Evolutionary conservation across 1,284 basidiomycete genomes (phyloP).

Genomic region (Cryptococcus sp.): DNA sequence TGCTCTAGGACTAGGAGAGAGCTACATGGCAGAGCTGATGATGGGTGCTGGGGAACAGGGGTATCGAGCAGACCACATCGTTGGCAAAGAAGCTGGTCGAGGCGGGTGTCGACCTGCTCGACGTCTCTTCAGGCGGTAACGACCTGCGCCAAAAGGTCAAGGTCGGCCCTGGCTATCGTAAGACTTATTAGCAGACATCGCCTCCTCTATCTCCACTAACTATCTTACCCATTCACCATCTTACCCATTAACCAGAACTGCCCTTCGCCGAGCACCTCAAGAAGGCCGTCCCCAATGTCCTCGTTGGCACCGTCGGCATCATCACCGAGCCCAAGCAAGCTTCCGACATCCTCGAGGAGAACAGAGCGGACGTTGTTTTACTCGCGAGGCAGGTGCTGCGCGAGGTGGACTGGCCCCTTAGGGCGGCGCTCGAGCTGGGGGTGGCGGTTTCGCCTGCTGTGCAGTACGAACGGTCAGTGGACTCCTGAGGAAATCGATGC

Average conservation of each 20-base stretch:
- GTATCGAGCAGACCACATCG: constrained; percentile 68
- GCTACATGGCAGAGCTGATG: background rate
- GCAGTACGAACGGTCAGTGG: constrained; percentile 43
- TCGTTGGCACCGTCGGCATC: constrained; percentile 67
- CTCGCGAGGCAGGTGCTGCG: constrained; percentile 60
- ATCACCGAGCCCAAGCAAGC: constrained; percentile 65
- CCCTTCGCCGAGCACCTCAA: constrained; percentile 69
- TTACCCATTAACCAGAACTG: constrained; percentile 53
- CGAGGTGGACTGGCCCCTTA: constrained; percentile 49
- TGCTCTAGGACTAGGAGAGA: no score
- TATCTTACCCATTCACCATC: background rate
- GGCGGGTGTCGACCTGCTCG: constrained; percentile 67
- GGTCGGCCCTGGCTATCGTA: constrained; percentile 62
- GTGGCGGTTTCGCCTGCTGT: constrained; percentile 45
- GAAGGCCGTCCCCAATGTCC: constrained; percentile 58
- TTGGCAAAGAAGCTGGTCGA: constrained; percentile 59
- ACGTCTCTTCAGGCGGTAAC: constrained; percentile 67
- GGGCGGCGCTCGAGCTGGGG: constrained; percentile 43
- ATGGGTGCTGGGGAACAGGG: constrained; percentile 58
- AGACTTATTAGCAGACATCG: constrained; percentile 35
- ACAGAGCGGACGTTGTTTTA: constrained; percentile 66
- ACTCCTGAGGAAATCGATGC: no score
- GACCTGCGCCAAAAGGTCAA: constrained; percentile 60
- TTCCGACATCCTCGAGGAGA: constrained; percentile 62
- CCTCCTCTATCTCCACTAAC: background rate